Evolutionary conservation across 345 rosid species (phyloP).

Genomic region (Fremontodendron californicum): DNA sequence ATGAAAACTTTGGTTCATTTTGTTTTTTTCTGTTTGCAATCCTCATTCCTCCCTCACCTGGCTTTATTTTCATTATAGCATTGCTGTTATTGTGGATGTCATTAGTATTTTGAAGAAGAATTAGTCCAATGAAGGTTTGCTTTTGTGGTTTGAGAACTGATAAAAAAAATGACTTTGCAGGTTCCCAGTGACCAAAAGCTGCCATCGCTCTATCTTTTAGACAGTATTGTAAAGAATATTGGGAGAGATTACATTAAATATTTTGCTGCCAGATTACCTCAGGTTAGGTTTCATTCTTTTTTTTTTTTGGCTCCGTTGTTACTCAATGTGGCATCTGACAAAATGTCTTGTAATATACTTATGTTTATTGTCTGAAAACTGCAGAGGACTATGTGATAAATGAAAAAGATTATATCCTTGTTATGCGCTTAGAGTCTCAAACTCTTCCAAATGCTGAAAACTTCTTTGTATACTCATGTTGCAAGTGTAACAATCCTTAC

Average conservation of each 20-base stretch:
- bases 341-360: neutral
- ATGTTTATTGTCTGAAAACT: neutral
- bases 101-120: neutral
- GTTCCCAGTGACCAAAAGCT: constrained; percentile 98
- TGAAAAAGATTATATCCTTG: neutral
- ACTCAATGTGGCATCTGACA: neutral
- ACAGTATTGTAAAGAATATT: constrained; percentile 98
- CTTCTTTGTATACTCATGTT: neutral
- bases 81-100: neutral
- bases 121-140: neutral
- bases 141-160: constrained; percentile 35
- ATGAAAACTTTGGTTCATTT: neutral
- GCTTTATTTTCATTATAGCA: neutral
- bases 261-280: constrained; percentile 75
- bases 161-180: constrained; percentile 58
- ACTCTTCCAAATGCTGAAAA: neutral
- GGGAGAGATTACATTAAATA: constrained; percentile 88
- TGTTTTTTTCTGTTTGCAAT: neutral
- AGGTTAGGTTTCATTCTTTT: constrained; percentile 51
- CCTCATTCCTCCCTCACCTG: too few relatives aligned
- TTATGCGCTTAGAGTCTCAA: constrained; percentile 9
- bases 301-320: constrained; percentile 9
- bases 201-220: constrained; percentile 94
- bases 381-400: neutral
- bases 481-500: constrained; percentile 7